Base-by-base conservation (phyloP, 2,329 filamentous ascomycete species). In the Blastomyces gilchristii region DNA sequence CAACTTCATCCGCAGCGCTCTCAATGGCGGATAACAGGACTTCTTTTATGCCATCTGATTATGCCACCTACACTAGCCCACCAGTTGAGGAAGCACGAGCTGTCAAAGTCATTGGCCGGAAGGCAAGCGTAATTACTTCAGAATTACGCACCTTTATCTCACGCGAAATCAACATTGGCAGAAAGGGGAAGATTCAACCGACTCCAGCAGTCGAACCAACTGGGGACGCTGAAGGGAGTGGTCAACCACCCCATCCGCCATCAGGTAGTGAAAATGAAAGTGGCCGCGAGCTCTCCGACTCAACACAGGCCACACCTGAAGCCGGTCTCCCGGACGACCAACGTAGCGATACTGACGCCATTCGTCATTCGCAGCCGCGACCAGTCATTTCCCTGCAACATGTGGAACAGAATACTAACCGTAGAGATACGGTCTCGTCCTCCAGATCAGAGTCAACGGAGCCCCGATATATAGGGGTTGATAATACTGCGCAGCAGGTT, bases 71-170 rank as follows among this genome's bases (percentile, higher is more conserved):
- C 16, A 53, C 50, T 11, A 47, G 28, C 18, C 41, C 45, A 16
- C 58, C 58, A 41, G 59, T 61, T 41, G 59, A 61, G 45, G 59
- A 52, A 39, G 59, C 59, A 28, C 59, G 34, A 11, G 45, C 59
- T n/a, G 22, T 61, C 22, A 37, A 50, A 53, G 45, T 61, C 59
- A 50, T 50, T 53, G 31, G 47, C 28, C 45, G 47, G 5, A 50
- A 61, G 22, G 59, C 59, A 25, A 61, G 47, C n/a, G 37, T 61
- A 11, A 61, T 61, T 52, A 37, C 34, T 25, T 52, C 59, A 14
- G 57, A 59, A 31, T 37, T 41, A 2, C 57, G 43, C 39, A 34
- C 25, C 39, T 34, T 59, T 31, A 49, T 28, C 28, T 59, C 57
- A 28, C 57, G 57, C 39, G 22, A 31, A 47, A 59, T 47, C 22